These are phyloP conservation scores for Alternaria ventricosa DNA, from an alignment of 2,329 filamentous ascomycete species.

Conservation along the genomic window DNA sequence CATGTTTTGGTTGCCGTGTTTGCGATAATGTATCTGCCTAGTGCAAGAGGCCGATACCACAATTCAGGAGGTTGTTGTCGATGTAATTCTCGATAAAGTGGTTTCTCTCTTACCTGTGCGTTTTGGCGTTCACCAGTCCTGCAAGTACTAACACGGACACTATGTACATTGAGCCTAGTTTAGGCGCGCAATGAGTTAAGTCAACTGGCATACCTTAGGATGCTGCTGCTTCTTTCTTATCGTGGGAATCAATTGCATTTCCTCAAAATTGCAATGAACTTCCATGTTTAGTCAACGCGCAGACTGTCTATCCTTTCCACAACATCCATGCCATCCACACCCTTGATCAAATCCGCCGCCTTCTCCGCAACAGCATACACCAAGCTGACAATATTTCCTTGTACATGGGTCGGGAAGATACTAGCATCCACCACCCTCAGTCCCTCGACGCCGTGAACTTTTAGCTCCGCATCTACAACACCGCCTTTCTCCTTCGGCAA, in stretches of 20 bases:
- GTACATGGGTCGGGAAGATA: slow-evolving; percentile 31
- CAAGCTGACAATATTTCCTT: slow-evolving; percentile 26
- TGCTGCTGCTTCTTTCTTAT: background rate
- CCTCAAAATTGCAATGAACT: background rate
- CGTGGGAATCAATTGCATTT: background rate
- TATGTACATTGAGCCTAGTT: background rate
- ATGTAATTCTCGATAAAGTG: background rate
- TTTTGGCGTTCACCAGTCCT: background rate
- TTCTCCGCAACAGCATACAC: slow-evolving; percentile 39
- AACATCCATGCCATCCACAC: background rate
- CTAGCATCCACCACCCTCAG: slow-evolving; percentile 39
- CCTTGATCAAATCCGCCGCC: slow-evolving; percentile 29
- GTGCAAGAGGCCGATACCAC: background rate
- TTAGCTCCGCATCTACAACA: slow-evolving; percentile 36
- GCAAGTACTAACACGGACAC: background rate
- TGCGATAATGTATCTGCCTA: background rate
- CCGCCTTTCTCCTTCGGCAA: slow-evolving; percentile 36
- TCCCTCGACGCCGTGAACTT: slow-evolving; percentile 38
- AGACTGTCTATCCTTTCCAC: background rate
- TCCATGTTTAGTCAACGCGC: background rate
- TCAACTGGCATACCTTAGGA: background rate
- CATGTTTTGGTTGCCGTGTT: background rate
- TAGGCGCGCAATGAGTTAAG: background rate
- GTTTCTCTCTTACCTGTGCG: background rate
- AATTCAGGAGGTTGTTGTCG: background rate